These are phyloP conservation scores for Secale cereale DNA, from an alignment of 176 grass and related monocot genomes.

Conservation along the genomic window DNA sequence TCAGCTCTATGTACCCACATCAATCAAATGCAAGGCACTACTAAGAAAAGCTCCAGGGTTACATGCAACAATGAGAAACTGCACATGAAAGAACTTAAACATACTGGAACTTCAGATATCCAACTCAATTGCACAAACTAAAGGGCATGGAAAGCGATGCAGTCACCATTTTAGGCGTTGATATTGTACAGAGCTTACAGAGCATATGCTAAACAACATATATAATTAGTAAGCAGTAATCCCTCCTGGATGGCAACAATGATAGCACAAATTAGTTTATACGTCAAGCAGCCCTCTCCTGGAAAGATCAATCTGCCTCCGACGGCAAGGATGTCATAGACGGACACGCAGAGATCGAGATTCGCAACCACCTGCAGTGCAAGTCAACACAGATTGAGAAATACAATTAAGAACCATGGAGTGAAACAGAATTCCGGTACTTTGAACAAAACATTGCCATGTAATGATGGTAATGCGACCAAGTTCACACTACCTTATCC, in stretches of 20 bases:
- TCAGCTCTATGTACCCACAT: too few relatives aligned
- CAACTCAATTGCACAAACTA: background rate
- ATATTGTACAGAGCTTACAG: too few relatives aligned
- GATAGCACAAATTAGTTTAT: constrained; percentile 42
- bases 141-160: too few relatives aligned
- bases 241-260: background rate
- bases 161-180: background rate
- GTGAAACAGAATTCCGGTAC: background rate
- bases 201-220: too few relatives aligned
- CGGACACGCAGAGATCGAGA: constrained; percentile 69
- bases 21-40: background rate
- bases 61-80: background rate
- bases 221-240: background rate
- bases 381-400: background rate
- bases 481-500: constrained; percentile 55
- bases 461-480: background rate
- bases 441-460: background rate
- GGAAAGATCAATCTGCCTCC: constrained; percentile 71
- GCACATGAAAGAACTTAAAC: background rate
- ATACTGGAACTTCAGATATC: background rate
- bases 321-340: constrained; percentile 64
- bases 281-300: constrained; percentile 74
- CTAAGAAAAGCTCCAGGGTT: background rate
- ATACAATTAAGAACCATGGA: background rate
- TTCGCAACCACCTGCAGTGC: constrained; percentile 56